A percentile compares a stretch with the other conserved stretches of the same genome.
These are phyloP conservation scores for Diplocarpon rosae DNA, from an alignment of 2,329 filamentous ascomycete species.

Conservation along the genomic window DNA sequence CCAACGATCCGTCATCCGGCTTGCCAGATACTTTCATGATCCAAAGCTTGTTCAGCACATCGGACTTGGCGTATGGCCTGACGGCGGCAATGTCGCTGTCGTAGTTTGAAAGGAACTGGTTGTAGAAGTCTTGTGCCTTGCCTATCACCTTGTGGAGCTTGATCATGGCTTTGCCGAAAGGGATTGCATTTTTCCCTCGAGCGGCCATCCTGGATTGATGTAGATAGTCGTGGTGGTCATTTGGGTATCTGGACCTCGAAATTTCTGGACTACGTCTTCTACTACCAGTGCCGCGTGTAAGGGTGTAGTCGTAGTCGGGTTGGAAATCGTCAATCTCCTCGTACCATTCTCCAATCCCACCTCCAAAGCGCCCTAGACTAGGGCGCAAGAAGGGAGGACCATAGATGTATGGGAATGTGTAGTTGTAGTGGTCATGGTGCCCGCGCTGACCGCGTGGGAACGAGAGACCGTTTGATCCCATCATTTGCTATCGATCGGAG, in stretches of 20 bases:
- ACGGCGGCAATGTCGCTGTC: constrained; percentile 12
- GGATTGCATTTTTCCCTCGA: background rate
- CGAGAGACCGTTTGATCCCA: no score
- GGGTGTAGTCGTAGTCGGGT: no score
- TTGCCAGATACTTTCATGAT: constrained; percentile 10
- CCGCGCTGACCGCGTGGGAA: no score
- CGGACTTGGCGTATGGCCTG: constrained; percentile 10
- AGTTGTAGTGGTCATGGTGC: no score
- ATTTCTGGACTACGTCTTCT: background rate
- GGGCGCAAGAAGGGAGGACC: no score
- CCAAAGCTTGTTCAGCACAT: constrained; percentile 13
- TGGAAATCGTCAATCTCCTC: no score
- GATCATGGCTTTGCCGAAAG: constrained; percentile 10
- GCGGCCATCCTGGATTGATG: background rate
- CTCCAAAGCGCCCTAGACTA: no score
- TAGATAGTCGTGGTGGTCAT: background rate
- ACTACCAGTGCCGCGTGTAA: background rate
- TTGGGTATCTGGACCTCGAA: background rate
- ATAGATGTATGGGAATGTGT: no score
- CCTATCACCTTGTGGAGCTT: constrained; percentile 9
- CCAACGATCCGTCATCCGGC: background rate
- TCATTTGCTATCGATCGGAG: no score
- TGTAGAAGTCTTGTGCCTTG: constrained; percentile 17
- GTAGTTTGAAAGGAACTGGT: constrained; percentile 12
- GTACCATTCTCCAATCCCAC: no score